These are phyloP conservation scores for Kwoniella europaea DNA, from an alignment of 768 basidiomycete species.

Conservation along the genomic window DNA sequence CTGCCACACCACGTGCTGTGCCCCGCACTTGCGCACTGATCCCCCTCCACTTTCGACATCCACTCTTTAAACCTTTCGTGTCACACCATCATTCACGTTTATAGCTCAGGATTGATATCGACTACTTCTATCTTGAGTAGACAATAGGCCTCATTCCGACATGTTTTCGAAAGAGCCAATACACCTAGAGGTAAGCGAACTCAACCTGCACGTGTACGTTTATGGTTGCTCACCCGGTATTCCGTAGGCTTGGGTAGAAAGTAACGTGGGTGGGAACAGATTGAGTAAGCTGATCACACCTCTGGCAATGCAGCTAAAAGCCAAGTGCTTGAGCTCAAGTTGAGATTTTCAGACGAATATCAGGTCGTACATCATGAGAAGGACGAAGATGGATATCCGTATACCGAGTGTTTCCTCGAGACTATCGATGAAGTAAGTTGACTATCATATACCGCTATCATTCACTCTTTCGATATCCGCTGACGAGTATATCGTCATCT, in stretches of 20 bases:
- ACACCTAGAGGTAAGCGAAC: neutral
- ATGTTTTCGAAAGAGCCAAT: neutral
- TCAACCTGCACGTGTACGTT: neutral
- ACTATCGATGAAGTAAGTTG: constrained; percentile 13
- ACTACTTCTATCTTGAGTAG: too few species aligned
- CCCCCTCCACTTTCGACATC: constrained; percentile 14
- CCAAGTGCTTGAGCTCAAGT: too few species aligned
- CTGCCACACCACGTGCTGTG: neutral
- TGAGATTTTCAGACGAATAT: too few species aligned
- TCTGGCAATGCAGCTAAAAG: too few species aligned
- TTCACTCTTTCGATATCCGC: neutral
- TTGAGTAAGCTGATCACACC: constrained; percentile 10
- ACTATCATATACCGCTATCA: neutral
- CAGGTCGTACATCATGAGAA: neutral
- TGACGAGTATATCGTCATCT: neutral
- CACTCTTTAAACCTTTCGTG: neutral
- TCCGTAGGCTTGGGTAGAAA: constrained; percentile 17
- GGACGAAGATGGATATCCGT: neutral
- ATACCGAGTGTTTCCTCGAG: constrained; percentile 19
- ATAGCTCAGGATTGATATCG: too few species aligned
- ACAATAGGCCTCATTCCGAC: too few species aligned
- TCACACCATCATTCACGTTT: too few species aligned
- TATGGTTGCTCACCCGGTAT: neutral
- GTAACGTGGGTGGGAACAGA: neutral
- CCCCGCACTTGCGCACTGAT: constrained; percentile 8